Conservation (phyloP, 1,139 yeast genomes). For the Suhomyces panamericanus region DNA sequence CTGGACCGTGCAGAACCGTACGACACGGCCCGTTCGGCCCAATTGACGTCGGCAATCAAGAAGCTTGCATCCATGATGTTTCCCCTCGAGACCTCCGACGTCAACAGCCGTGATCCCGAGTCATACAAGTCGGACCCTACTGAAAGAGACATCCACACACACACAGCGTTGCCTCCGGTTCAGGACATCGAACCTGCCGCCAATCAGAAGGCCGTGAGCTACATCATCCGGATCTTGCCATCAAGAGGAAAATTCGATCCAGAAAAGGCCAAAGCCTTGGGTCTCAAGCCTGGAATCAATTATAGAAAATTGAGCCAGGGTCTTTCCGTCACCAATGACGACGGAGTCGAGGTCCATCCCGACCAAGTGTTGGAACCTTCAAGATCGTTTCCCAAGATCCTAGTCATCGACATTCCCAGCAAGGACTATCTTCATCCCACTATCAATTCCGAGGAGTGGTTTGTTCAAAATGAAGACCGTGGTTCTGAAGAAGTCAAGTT, state of each 20-base stretch:
- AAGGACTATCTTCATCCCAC: constrained; percentile 50
- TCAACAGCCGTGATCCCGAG: constrained; percentile 38
- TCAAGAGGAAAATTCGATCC: constrained; percentile 77
- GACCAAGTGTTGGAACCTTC: constrained; percentile 71
- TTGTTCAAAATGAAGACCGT: constrained; percentile 22
- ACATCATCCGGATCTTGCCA: constrained; percentile 64
- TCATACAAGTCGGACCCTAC: constrained; percentile 44
- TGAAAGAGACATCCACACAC: constrained; percentile 46
- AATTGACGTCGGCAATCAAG: constrained; percentile 23
- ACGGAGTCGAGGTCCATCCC: constrained; percentile 63
- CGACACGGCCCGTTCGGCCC: background rate
- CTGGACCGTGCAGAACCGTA: constrained; percentile 1
- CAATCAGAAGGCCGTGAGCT: constrained; percentile 46
- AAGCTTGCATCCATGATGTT: constrained; percentile 49
- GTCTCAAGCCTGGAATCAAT: constrained; percentile 65
- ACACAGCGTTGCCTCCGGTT: constrained; percentile 36
- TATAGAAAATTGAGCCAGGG: constrained; percentile 65
- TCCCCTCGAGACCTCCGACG: constrained; percentile 44
- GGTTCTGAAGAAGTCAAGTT: constrained; percentile 44
- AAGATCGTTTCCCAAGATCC: constrained; percentile 55
- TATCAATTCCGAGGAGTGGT: constrained; percentile 32
- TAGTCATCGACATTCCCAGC: constrained; percentile 76
- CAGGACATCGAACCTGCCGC: constrained; percentile 16
- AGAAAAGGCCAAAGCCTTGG: constrained; percentile 62
- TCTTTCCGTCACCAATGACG: constrained; percentile 52